Base-by-base conservation (phyloP, 2,329 filamentous ascomycete species). In the Fusarium palustre region DNA sequence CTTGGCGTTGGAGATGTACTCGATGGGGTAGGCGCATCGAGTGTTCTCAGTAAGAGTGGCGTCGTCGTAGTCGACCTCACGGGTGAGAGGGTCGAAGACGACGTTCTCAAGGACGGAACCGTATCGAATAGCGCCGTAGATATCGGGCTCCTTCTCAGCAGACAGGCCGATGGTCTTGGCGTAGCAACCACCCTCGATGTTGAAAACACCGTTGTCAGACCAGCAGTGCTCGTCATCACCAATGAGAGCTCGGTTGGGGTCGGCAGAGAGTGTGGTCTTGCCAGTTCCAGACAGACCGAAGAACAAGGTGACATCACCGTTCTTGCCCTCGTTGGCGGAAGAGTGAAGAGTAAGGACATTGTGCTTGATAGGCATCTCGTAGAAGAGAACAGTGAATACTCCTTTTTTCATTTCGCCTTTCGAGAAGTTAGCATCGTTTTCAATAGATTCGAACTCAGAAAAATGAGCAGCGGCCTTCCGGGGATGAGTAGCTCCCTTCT, bases 181-280 rank as follows among this genome's bases (percentile, higher is more conserved):
- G 84, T 99, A 99, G 89, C 96, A 99, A 72, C 96, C 96, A 76
- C 96, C 96, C 85, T 99, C 96, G 63, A 99, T 99, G 89, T 99
- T 99, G 91, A 99, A 99, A 80, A 99, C 90, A 81, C 96, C 96
- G 61, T 83, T 89, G 80, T 99, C 96, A 75, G 91, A 94, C 96
- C 96, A 99, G 91, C 96, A 98, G 89, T 99, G 96, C 91, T 99
- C 96, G 79, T 99, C 96, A 77, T 99, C 96, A 80, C 96, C 96
- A 76, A 99, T 99, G 78, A 99, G 85, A 71, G 92, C 90, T 80
- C 96, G 94, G 87, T 97, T 97, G 76, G 94, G 94, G 82, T 99
- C 96, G 64, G 96, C 96, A 68, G 96, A 98, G 67, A 99, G 87
- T 5, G 96, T 99, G 50, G 96, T 99, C 91, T 99, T 99, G 84